Evolutionary conservation across 1,284 basidiomycete species (phyloP).

Genomic region (Flammula alnicola): DNA sequence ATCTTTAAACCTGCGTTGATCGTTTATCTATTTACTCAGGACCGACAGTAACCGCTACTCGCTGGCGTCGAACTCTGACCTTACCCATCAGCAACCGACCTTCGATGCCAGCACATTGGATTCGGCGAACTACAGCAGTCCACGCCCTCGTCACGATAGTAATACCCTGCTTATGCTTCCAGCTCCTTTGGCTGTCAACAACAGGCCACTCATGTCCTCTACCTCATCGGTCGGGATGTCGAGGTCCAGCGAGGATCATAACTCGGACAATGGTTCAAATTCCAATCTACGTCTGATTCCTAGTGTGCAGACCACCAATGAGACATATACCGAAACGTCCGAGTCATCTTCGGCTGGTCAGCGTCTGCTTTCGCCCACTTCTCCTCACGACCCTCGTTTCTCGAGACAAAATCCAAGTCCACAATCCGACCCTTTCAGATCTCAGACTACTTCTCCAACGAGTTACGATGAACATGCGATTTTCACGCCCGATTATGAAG

Average conservation of each 20-base stretch:
- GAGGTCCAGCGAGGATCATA: slow-evolving; percentile 68
- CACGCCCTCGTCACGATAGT: slow-evolving; percentile 66
- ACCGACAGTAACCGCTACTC: slow-evolving; percentile 71
- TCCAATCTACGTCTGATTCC: slow-evolving; percentile 64
- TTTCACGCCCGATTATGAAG: slow-evolving; percentile 29
- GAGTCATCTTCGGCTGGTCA: slow-evolving; percentile 40
- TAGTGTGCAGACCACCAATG: slow-evolving; percentile 46
- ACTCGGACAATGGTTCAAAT: slow-evolving; percentile 55
- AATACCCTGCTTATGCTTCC: slow-evolving; percentile 73
- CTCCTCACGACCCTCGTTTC: slow-evolving; percentile 33
- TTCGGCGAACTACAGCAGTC: slow-evolving; percentile 45
- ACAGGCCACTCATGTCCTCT: slow-evolving; percentile 52
- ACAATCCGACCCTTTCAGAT: slow-evolving; percentile 40
- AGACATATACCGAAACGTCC: slow-evolving; percentile 46
- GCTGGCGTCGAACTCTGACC: slow-evolving; percentile 74
- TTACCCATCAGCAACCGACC: slow-evolving; percentile 54
- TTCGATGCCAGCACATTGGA: slow-evolving; percentile 71
- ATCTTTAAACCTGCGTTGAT: slow-evolving; percentile 18
- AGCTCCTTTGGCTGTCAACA: slow-evolving; percentile 63
- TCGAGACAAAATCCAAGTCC: slow-evolving; percentile 30
- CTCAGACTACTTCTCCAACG: slow-evolving; percentile 38
- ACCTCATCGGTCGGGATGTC: slow-evolving; percentile 60
- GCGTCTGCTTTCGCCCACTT: slow-evolving; percentile 35
- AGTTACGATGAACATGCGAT: slow-evolving; percentile 37
- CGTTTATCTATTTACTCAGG: slow-evolving; percentile 31